phyloP scores from a whole-genome alignment of 208 protist species.

The Polymyxa betae region DNA sequence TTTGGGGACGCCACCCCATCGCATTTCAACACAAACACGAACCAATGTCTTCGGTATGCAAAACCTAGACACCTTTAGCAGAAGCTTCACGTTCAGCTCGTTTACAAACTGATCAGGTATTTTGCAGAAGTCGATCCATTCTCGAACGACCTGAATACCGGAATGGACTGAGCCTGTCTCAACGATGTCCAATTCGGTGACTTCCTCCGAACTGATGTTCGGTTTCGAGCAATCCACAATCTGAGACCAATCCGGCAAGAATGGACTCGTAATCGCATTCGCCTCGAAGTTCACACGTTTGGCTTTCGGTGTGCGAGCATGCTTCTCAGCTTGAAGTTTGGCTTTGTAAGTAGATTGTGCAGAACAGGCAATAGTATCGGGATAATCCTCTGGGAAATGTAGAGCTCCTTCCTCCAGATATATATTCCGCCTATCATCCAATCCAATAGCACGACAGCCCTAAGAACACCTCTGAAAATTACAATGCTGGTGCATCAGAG shows the following conservation, averaged over 20 bases:
- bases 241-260: not conserved
- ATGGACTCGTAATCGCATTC: not conserved
- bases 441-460: slow-evolving; percentile 18
- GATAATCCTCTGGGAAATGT: slow-evolving; percentile 36
- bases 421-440: slow-evolving; percentile 42
- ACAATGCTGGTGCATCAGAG: too few relatives aligned
- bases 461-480: too few relatives aligned
- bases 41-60: too few relatives aligned
- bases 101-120: too few relatives aligned
- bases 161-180: too few relatives aligned
- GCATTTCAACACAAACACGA: not conserved
- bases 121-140: too few relatives aligned
- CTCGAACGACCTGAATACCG: too few relatives aligned
- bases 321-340: not conserved
- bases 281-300: not conserved
- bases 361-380: slow-evolving; percentile 32
- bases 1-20: not conserved
- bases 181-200: too few relatives aligned
- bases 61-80: too few relatives aligned
- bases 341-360: not conserved
- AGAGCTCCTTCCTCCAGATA: slow-evolving; percentile 14
- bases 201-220: too few relatives aligned
- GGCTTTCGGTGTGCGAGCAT: not conserved
- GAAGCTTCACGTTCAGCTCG: too few relatives aligned
- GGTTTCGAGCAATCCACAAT: too few relatives aligned